These are phyloP conservation scores for Setomelanomma holmii DNA, from an alignment of 2,329 filamentous ascomycete genomes.

Conservation along the genomic window DNA sequence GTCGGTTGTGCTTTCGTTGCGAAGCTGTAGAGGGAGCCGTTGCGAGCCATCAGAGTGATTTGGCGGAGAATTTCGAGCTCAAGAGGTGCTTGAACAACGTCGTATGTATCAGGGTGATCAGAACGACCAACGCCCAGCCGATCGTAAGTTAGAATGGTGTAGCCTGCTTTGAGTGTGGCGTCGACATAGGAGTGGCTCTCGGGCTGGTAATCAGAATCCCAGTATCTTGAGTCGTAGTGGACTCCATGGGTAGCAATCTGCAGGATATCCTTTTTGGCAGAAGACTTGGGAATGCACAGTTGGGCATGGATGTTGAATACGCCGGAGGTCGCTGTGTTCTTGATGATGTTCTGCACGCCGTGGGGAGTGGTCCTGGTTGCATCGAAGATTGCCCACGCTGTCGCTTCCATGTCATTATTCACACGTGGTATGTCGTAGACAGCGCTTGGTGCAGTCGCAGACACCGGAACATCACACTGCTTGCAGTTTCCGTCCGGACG, in stretches of 20 bases:
- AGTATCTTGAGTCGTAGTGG: slow-evolving; percentile 48
- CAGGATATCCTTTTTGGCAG: slow-evolving; percentile 1
- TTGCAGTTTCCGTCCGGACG: slow-evolving; percentile 1
- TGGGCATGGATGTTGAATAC: slow-evolving; percentile 7
- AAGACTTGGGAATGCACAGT: slow-evolving; percentile 4
- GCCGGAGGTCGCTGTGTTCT: slow-evolving; percentile 4
- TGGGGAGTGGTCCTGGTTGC: slow-evolving; percentile 4
- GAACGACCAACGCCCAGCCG: slow-evolving; percentile 28
- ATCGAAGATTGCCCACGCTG: slow-evolving; percentile 7
- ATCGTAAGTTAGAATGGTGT: slow-evolving; percentile 52
- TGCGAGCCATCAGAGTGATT: slow-evolving; percentile 47
- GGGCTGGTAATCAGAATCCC: slow-evolving; percentile 40
- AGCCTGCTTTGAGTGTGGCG: slow-evolving; percentile 44
- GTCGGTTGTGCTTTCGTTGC: slow-evolving; percentile 17
- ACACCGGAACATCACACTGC: slow-evolving; percentile 1
- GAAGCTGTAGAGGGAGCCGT: slow-evolving; percentile 36
- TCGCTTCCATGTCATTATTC: slow-evolving; percentile 4
- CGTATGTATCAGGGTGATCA: slow-evolving; percentile 50
- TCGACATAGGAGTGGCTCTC: slow-evolving; percentile 49
- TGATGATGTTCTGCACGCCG: neutral
- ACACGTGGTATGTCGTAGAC: slow-evolving; percentile 5
- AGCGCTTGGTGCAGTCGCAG: slow-evolving; percentile 3
- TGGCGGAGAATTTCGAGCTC: slow-evolving; percentile 50
- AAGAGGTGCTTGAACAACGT: slow-evolving; percentile 48
- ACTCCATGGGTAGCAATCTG: slow-evolving; percentile 19